These are phyloP conservation scores for Gyromitra esculenta DNA, from an alignment of 2,329 filamentous ascomycete species.

Conservation along the genomic window DNA sequence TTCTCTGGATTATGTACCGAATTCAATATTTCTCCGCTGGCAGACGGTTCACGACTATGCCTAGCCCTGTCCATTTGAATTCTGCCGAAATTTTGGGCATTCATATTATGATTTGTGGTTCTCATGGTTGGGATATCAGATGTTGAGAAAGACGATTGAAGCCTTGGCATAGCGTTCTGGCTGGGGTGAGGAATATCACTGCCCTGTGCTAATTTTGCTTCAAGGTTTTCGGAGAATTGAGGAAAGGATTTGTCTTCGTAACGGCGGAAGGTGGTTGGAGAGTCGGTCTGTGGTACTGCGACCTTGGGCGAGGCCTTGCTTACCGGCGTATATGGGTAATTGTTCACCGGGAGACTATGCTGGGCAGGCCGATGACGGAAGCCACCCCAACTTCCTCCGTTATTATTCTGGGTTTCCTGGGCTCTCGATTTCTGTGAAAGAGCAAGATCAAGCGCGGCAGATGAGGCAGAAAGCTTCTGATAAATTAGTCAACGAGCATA, in stretches of 20 bases:
- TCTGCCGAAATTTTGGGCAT: conserved; percentile 60
- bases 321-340: conserved; percentile 58
- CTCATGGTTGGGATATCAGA: conserved; percentile 89
- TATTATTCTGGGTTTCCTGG: conserved; percentile 64
- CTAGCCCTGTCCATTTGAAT: conserved; percentile 53
- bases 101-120: conserved; percentile 67
- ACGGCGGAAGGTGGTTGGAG: conserved; percentile 54
- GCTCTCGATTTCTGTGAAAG: conserved; percentile 73
- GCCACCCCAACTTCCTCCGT: conserved; percentile 66
- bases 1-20: conserved; percentile 30
- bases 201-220: conserved; percentile 49
- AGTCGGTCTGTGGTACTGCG: conserved; percentile 55
- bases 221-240: conserved; percentile 51
- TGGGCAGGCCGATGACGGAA: conserved; percentile 75
- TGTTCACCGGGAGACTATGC: conserved; percentile 69
- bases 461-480: conserved; percentile 78
- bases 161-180: conserved; percentile 74
- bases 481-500: conserved; percentile 60
- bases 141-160: conserved; percentile 88
- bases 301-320: conserved; percentile 57
- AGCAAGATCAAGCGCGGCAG: conserved; percentile 81
- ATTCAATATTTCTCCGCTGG: conserved; percentile 54
- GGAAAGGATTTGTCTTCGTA: conserved; percentile 55
- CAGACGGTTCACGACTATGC: conserved; percentile 55
- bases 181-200: conserved; percentile 46